A percentile compares a stretch with the other conserved stretches of the same genome.
phyloP scores from a whole-genome alignment of 768 basidiomycete species.

The Symmetrospora coprosmae region DNA sequence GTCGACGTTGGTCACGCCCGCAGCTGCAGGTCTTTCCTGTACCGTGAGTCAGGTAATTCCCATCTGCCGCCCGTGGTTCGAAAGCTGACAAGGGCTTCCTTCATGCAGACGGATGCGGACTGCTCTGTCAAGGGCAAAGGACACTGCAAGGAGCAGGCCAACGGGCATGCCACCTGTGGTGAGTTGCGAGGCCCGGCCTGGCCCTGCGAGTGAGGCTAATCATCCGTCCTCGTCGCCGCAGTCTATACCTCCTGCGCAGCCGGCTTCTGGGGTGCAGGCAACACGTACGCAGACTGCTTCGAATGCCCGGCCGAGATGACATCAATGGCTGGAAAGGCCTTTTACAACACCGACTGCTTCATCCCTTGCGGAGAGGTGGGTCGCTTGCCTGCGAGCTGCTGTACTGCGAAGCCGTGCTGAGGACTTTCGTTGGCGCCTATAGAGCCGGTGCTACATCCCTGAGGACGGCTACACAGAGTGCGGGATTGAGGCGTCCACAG shows the following conservation, averaged over 20 bases:
- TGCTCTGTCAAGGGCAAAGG: not conserved
- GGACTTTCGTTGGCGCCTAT: not conserved
- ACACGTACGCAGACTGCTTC: not conserved
- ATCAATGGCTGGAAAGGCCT: slow-evolving; percentile 3
- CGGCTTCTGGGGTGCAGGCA: not conserved
- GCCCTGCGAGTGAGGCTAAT: not conserved
- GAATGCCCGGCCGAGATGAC: slow-evolving; percentile 8
- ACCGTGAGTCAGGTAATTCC: not conserved
- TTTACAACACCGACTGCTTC: slow-evolving; percentile 5
- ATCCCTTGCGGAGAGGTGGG: slow-evolving; percentile 10
- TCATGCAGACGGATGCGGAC: not conserved
- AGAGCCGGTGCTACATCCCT: slow-evolving; percentile 6
- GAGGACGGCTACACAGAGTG: slow-evolving; percentile 11
- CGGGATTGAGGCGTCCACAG: not conserved
- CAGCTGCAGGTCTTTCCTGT: not conserved
- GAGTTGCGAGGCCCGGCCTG: not conserved
- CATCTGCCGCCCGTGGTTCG: not conserved
- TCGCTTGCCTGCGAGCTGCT: not conserved
- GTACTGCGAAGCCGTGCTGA: not conserved
- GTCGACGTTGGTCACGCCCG: not conserved
- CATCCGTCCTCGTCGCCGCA: not conserved
- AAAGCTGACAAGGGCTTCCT: not conserved
- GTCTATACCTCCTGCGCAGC: slow-evolving; percentile 8
- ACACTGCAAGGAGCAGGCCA: not conserved
- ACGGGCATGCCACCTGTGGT: not conserved